A percentile compares a stretch with the other conserved stretches of the same genome.
These are phyloP conservation scores for Aspergillus transmontanensis DNA, from an alignment of 2,329 filamentous ascomycete species.

Conservation along the genomic window DNA sequence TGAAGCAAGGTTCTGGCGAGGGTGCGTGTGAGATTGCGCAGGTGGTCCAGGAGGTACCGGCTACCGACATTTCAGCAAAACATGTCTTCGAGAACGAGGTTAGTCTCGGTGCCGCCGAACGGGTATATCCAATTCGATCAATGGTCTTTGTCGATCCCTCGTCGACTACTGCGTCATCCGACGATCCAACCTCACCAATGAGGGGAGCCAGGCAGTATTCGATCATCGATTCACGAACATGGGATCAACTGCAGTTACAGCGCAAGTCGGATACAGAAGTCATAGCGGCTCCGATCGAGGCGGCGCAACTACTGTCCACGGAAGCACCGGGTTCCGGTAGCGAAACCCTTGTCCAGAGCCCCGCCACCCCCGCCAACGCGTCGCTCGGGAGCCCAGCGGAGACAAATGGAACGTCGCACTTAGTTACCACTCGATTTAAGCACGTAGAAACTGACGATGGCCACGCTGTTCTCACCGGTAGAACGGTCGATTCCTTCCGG, in stretches of 20 bases:
- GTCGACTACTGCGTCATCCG: constrained; percentile 36
- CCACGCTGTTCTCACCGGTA: constrained; percentile 80
- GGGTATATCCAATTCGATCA: constrained; percentile 81
- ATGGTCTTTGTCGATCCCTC: constrained; percentile 70
- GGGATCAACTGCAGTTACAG: constrained; percentile 20
- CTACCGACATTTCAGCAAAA: not conserved
- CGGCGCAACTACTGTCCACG: not conserved
- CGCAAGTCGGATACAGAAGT: constrained; percentile 3
- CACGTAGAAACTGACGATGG: constrained; percentile 76
- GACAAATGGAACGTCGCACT: constrained; percentile 43
- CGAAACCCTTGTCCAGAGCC: constrained; percentile 4
- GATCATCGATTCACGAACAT: constrained; percentile 31
- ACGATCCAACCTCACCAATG: constrained; percentile 21
- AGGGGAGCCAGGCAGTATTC: constrained; percentile 29
- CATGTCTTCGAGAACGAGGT: not conserved
- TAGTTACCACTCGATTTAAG: constrained; percentile 74
- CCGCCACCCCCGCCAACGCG: not conserved
- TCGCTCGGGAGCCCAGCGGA: not conserved
- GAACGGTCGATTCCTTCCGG: constrained; percentile 70
- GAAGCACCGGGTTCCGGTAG: not conserved
- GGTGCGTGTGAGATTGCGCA: not conserved
- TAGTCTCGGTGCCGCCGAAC: constrained; percentile 49
- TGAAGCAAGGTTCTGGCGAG: not conserved
- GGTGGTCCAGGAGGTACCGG: not conserved
- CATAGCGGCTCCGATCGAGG: not conserved